Conservation (phyloP, 495 filamentous ascomycete genomes). For the Xylaria cubensis region DNA sequence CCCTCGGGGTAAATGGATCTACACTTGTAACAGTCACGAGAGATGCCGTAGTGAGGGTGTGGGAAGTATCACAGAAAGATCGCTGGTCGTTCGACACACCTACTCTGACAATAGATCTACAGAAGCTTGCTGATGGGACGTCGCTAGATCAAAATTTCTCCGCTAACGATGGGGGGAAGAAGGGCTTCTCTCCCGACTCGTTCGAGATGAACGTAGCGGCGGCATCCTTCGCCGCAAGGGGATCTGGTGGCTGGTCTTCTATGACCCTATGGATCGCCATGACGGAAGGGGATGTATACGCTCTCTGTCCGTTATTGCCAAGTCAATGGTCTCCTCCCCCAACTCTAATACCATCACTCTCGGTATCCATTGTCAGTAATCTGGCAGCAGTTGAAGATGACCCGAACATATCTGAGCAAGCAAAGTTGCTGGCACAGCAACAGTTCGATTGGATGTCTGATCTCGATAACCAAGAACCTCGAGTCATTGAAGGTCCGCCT, state of each 20-base stretch:
- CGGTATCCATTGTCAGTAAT: constrained; percentile 73
- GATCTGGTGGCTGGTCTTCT: constrained; percentile 82
- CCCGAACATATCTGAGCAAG: constrained; percentile 56
- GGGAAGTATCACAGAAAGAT: constrained; percentile 82
- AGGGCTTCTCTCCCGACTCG: constrained; percentile 81
- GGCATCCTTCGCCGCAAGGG: constrained; percentile 78
- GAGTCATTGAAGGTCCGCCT: constrained; percentile 48
- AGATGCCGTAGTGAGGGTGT: constrained; percentile 83
- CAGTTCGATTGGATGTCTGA: constrained; percentile 85
- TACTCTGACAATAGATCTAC: constrained; percentile 79
- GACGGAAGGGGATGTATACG: constrained; percentile 86
- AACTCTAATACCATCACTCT: constrained; percentile 76
- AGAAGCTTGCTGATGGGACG: constrained; percentile 79
- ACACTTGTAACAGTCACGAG: constrained; percentile 83
- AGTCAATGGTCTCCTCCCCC: constrained; percentile 80
- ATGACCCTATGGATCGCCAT: constrained; percentile 95
- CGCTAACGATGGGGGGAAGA: constrained; percentile 72
- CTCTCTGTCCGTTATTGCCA: constrained; percentile 86
- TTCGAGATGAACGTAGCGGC: constrained; percentile 88
- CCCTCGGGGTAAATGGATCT: constrained; percentile 72
- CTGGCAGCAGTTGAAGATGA: constrained; percentile 66
- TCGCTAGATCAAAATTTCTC: constrained; percentile 77
- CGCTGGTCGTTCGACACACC: constrained; percentile 84
- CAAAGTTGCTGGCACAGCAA: constrained; percentile 66
- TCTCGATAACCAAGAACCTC: constrained; percentile 78